These are phyloP conservation scores for Endothia cerciana DNA, from an alignment of 2,329 filamentous ascomycete species.

Conservation along the genomic window DNA sequence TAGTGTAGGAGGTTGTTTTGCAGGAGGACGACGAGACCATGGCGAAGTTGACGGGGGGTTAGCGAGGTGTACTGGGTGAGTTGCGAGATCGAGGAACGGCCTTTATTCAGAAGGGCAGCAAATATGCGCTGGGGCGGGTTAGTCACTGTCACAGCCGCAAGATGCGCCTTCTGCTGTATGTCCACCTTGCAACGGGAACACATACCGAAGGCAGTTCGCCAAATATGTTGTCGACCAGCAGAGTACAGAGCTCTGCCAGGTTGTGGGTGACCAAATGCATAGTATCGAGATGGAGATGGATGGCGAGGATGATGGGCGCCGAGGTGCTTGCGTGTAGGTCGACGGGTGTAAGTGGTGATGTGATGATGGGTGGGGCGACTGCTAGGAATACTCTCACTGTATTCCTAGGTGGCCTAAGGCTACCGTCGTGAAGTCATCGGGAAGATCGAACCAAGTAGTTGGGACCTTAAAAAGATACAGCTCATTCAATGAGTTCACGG, in stretches of 20 bases:
- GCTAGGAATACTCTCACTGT: constrained; percentile 74
- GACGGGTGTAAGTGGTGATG: constrained; percentile 35
- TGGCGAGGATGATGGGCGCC: background rate
- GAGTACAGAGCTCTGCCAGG: constrained; percentile 84
- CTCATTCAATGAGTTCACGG: constrained; percentile 20
- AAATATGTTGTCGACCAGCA: constrained; percentile 86
- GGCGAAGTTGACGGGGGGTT: constrained; percentile 73
- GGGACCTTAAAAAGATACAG: constrained; percentile 7
- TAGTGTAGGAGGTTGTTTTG: constrained; percentile 88
- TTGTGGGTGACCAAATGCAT: constrained; percentile 60
- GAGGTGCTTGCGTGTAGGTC: background rate
- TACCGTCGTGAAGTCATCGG: constrained; percentile 67
- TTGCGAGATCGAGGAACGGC: constrained; percentile 72
- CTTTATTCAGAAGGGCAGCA: constrained; percentile 74
- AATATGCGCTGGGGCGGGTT: constrained; percentile 73
- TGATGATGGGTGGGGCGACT: constrained; percentile 49
- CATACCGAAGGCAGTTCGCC: constrained; percentile 91
- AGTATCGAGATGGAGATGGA: background rate
- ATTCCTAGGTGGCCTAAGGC: constrained; percentile 76
- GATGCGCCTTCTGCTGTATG: constrained; percentile 25
- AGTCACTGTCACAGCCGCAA: constrained; percentile 25
- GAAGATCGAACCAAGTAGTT: constrained; percentile 22
- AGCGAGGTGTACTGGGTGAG: constrained; percentile 75
- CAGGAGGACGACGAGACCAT: constrained; percentile 81
- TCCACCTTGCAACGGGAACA: constrained; percentile 32